Base-by-base conservation (phyloP, 768 basidiomycete genomes). In the Chalciporus chontae region DNA sequence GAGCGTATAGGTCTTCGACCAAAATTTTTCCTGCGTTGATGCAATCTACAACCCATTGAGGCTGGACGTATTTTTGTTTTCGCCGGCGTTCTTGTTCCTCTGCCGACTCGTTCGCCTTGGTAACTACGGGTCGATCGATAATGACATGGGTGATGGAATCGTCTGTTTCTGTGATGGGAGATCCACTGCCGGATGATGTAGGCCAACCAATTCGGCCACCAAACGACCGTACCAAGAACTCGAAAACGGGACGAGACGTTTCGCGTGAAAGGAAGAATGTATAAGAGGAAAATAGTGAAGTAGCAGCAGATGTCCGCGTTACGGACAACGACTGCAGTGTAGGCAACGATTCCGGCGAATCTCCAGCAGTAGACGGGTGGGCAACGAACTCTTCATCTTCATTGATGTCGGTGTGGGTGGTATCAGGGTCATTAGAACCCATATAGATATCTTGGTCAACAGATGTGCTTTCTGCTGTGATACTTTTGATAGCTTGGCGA, bases 41-140 rank as follows among this genome's bases (percentile, higher is more conserved):
- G 67, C 90, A 96, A 66, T 99, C 96, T 31, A 92, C 90, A 27
- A 96, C 79, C 96, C 96, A 98, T 68, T 98, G 95, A 10, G 96
- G 96, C 68, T 98, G 96, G 15, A 98, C 79, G 67, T 88, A 91
- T 63, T 90, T 92, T 61, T 93, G 79, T 65, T 81, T 80, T 39
- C 76, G 70, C 32, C 83, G 76, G 38, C 78, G 74, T 57, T 84
- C 81, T 57, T 79, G 77, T 56, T 86, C 80, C 45, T 79, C 80
- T 14, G 73, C 56, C 1, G 77, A 76, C 61, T 82, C 84, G 46
- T 76, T 68, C 21, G 62, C 44, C 54, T 68, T 72, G 53, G 73
- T 73, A 10, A 77, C 69, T 29, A 81, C 54, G 2, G 96, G 95
- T 39, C 96, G 79, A 66, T 99, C 96, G 59, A 96, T 86, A 59